A percentile compares a stretch with the other conserved stretches of the same genome.
phyloP scores from a whole-genome alignment of 208 protist genomes.

The Crithidia thermophila region DNA sequence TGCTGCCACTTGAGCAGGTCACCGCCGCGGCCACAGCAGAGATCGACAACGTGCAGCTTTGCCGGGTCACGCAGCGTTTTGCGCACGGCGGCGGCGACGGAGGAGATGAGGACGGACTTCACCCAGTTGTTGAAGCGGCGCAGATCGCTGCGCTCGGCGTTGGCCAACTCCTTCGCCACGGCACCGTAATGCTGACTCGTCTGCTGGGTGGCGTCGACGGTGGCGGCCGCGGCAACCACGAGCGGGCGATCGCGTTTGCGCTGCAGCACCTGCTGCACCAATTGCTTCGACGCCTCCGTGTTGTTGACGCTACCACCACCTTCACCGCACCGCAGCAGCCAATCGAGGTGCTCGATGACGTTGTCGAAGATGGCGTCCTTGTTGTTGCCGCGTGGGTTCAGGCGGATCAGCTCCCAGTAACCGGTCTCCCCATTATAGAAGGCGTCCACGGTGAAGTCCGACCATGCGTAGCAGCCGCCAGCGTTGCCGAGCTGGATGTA shows the following conservation, averaged over 20 bases:
- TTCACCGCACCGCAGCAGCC: slow-evolving; percentile 37
- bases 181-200: slow-evolving; percentile 70
- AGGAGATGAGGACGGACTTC: slow-evolving; percentile 43
- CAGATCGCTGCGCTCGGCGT: slow-evolving; percentile 48
- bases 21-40: slow-evolving; percentile 78
- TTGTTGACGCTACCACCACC: too few relatives aligned
- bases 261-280: too few relatives aligned
- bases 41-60: slow-evolving; percentile 50
- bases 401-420: slow-evolving; percentile 63
- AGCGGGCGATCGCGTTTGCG: slow-evolving; percentile 13
- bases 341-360: slow-evolving; percentile 64
- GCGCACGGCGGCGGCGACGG: slow-evolving; percentile 9
- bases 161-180: slow-evolving; percentile 47
- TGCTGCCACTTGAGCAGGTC: slow-evolving; percentile 82
- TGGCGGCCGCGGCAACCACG: not conserved
- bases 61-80: slow-evolving; percentile 11
- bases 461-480: slow-evolving; percentile 82
- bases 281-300: too few relatives aligned
- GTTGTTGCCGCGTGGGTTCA: slow-evolving; percentile 53
- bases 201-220: slow-evolving; percentile 25
- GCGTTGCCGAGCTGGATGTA: slow-evolving; percentile 79
- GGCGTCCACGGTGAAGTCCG: slow-evolving; percentile 76
- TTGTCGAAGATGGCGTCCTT: slow-evolving; percentile 68
- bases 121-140: slow-evolving; percentile 82
- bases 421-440: slow-evolving; percentile 59